phyloP scores from a whole-genome alignment of 169 alveolate genomes.

The Ichthyophthirius multifiliis region DNA sequence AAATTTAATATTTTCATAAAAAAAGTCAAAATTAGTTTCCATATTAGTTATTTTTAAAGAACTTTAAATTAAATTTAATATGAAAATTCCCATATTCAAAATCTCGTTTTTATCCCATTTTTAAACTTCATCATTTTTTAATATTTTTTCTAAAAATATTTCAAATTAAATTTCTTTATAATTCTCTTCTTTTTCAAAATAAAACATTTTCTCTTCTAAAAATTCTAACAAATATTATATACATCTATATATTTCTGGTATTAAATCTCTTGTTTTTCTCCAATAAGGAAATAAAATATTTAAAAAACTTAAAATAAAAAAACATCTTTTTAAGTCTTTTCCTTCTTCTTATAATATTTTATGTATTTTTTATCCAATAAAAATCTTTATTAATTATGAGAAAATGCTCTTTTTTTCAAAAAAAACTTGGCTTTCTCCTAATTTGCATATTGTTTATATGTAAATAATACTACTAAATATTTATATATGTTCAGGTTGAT shows the following conservation, averaged over 20 bases:
- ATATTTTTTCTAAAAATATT: neutral
- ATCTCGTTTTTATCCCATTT: neutral
- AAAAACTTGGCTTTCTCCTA: no score
- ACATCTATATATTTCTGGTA: neutral
- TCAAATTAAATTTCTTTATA: neutral
- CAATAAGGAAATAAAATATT: neutral
- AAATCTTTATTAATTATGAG: no score
- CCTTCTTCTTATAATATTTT: no score
- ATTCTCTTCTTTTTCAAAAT: neutral
- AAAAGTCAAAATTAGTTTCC: constrained; percentile 6
- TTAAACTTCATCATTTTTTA: neutral
- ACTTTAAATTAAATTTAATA: neutral
- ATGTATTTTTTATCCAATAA: no score
- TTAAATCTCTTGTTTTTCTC: constrained; percentile 3
- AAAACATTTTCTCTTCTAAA: neutral
- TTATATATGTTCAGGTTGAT: no score
- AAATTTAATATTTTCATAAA: neutral
- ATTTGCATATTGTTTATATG: no score
- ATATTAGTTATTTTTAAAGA: neutral
- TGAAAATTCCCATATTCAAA: neutral
- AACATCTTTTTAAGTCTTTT: neutral
- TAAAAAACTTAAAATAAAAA: neutral
- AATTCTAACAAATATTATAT: neutral
- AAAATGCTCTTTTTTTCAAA: no score
- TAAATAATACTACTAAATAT: no score